These are phyloP conservation scores for Symbiodinium pilosum DNA, from an alignment of 73 alveolate species.

Conservation along the genomic window DNA sequence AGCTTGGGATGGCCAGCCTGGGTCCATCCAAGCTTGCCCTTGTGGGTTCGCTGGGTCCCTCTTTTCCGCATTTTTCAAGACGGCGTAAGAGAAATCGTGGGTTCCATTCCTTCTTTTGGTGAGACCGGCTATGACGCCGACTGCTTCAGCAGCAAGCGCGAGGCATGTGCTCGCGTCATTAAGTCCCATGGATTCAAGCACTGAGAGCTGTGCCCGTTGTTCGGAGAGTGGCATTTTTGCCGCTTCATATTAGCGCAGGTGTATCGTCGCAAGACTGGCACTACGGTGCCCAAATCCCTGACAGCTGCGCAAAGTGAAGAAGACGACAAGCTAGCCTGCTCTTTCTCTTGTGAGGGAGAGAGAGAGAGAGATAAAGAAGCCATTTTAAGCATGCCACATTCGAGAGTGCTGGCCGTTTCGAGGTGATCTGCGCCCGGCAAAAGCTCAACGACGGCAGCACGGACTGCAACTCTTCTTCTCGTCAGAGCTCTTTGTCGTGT, in stretches of 20 bases:
- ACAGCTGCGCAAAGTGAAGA: background rate
- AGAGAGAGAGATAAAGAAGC: too few relatives aligned
- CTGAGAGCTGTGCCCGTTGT: background rate
- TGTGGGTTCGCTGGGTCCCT: constrained; percentile 13
- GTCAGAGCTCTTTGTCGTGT: too few relatives aligned
- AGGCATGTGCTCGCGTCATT: background rate
- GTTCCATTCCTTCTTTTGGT: background rate
- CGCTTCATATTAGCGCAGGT: background rate
- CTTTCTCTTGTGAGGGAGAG: too few relatives aligned
- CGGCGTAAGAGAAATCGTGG: background rate
- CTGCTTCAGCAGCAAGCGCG: background rate
- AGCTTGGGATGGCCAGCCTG: background rate
- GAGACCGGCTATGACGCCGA: constrained; percentile 9
- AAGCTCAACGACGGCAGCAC: too few relatives aligned
- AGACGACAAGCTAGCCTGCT: background rate
- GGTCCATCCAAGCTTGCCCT: background rate
- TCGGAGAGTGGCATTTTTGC: background rate
- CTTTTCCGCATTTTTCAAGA: background rate
- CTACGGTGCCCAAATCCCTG: background rate
- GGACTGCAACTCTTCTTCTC: too few relatives aligned
- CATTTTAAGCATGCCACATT: too few relatives aligned
- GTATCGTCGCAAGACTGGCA: background rate
- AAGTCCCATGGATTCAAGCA: background rate
- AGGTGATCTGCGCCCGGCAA: too few relatives aligned
- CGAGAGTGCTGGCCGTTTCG: too few relatives aligned